These are phyloP conservation scores for Phalaenopsis hybrid DNA, from an alignment of 116 monocot species.

Conservation along the genomic window DNA sequence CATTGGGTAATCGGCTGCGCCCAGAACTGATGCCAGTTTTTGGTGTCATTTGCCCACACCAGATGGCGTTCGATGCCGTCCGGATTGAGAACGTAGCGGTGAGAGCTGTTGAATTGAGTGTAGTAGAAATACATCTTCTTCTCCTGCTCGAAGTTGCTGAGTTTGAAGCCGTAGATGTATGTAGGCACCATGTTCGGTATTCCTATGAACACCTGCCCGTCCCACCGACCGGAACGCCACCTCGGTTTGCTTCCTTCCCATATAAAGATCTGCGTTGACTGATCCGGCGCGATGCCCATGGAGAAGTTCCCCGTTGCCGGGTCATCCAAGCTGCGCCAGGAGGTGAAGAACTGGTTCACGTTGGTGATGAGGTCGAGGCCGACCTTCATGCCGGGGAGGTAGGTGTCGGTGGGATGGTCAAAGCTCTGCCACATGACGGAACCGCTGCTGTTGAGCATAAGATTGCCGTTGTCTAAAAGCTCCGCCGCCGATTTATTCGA, in stretches of 20 bases:
- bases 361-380: conserved; percentile 26
- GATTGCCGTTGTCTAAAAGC: conserved; percentile 24
- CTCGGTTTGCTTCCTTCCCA: conserved; percentile 24
- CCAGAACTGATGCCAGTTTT: conserved; percentile 24
- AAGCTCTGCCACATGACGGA: conserved; percentile 37
- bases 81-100: conserved; percentile 22
- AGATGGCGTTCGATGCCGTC: conserved; percentile 14
- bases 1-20: conserved; percentile 15
- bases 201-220: conserved; percentile 25
- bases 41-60: conserved; percentile 12
- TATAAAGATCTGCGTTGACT: conserved; percentile 32
- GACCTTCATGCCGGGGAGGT: conserved; percentile 46
- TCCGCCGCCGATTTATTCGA: conserved; percentile 3
- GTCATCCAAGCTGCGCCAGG: conserved; percentile 35
- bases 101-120: conserved; percentile 18
- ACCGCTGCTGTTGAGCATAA: conserved; percentile 22
- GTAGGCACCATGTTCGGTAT: conserved; percentile 23
- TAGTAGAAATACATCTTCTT: conserved; percentile 40
- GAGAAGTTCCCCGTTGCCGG: conserved; percentile 37
- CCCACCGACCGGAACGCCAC: conserved; percentile 42
- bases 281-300: conserved; percentile 21
- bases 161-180: conserved; percentile 37
- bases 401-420: conserved; percentile 38
- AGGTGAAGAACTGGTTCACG: conserved; percentile 25
- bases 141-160: conserved; percentile 28